Conservation (phyloP, 2,329 filamentous ascomycete species). For the Diaporthe velutina region DNA sequence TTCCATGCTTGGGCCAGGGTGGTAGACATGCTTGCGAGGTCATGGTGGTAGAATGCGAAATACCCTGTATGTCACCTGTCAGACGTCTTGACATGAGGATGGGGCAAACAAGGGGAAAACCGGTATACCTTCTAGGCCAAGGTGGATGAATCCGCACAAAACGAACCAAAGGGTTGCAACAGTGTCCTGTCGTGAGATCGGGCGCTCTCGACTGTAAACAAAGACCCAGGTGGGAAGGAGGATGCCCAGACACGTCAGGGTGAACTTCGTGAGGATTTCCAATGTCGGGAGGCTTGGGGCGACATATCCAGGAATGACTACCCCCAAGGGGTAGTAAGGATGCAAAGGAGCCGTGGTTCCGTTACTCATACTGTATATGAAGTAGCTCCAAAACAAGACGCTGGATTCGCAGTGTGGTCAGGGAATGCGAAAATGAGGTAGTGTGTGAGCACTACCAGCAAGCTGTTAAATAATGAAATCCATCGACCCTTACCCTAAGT, state of each 20-base stretch:
- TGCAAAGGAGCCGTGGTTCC: constrained; percentile 55
- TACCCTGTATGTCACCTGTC: constrained; percentile 55
- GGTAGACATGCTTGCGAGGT: constrained; percentile 55
- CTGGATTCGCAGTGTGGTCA: background rate
- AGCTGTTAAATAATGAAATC: constrained; percentile 41
- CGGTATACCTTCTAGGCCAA: constrained; percentile 56
- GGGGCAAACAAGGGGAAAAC: background rate
- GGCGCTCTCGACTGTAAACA: constrained; percentile 50
- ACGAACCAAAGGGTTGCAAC: constrained; percentile 80
- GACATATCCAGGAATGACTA: constrained; percentile 72
- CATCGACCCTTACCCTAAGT: background rate
- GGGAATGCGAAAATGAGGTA: background rate
- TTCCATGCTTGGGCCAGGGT: constrained; percentile 70
- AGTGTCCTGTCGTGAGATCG: constrained; percentile 66
- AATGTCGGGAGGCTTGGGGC: constrained; percentile 74
- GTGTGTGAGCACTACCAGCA: background rate
- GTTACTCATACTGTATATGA: background rate
- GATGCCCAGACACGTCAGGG: constrained; percentile 66
- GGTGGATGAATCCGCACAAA: constrained; percentile 70
- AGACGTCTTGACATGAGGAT: constrained; percentile 32
- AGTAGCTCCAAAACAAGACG: background rate
- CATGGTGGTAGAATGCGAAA: constrained; percentile 58
- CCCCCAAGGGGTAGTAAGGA: constrained; percentile 79
- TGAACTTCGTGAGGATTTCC: constrained; percentile 71
- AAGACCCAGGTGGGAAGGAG: constrained; percentile 52